These are phyloP conservation scores for Populus alba DNA, from an alignment of 345 rosid species.

Conservation along the genomic window DNA sequence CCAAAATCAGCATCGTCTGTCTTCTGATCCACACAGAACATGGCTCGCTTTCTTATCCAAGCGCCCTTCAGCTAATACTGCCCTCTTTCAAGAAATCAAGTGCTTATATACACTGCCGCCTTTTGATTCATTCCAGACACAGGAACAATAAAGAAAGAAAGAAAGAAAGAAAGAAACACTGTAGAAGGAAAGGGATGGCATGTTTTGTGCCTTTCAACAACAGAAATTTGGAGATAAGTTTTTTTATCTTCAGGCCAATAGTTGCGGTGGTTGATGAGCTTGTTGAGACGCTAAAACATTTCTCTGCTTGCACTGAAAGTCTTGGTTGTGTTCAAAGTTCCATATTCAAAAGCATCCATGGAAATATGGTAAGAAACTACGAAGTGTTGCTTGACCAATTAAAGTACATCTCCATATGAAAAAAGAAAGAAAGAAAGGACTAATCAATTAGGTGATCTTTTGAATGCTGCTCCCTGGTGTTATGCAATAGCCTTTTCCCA, in stretches of 20 bases:
- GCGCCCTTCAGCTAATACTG: neutral
- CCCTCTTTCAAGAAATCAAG: neutral
- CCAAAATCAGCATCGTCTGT: neutral
- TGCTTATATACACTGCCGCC: no score
- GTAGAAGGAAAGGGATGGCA: slow-evolving; percentile 12
- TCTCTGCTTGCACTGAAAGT: slow-evolving; percentile 32
- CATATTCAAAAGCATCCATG: slow-evolving; percentile 61
- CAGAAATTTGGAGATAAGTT: slow-evolving; percentile 39
- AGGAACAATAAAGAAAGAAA: neutral
- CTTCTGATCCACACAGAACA: neutral
- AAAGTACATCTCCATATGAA: no score
- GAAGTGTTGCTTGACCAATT: no score
- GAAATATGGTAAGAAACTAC: slow-evolving; percentile 41
- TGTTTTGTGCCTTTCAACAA: slow-evolving; percentile 51
- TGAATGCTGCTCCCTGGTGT: no score
- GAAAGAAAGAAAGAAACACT: no score
- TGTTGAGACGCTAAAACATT: slow-evolving; percentile 34
- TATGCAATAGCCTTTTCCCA: no score
- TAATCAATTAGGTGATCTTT: no score
- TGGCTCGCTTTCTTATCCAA: neutral
- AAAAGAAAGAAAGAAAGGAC: no score
- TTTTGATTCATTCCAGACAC: neutral
- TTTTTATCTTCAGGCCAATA: slow-evolving; percentile 44
- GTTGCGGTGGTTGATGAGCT: slow-evolving; percentile 41
- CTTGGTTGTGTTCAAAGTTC: slow-evolving; percentile 58